Evolutionary conservation across 495 filamentous ascomycete genomes (phyloP).

Genomic region (Oidiodendron maius): DNA sequence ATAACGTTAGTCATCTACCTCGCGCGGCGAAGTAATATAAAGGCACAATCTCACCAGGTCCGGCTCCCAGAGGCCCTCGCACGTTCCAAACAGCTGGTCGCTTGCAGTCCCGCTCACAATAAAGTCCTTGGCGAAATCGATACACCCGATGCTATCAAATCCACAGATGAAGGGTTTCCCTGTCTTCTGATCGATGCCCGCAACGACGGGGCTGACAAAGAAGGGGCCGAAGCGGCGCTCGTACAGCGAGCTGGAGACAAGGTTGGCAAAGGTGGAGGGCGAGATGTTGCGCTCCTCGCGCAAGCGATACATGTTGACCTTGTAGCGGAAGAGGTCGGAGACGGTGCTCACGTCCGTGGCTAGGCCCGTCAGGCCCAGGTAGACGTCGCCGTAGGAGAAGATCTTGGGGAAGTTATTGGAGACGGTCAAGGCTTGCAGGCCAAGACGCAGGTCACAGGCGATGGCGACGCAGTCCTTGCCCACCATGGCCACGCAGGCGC

Average conservation of each 20-base stretch:
- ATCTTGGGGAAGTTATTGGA: slow-evolving; percentile 99
- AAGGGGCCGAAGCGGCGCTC: slow-evolving; percentile 93
- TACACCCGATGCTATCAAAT: slow-evolving; percentile 98
- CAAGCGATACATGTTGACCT: slow-evolving; percentile 99
- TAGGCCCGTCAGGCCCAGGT: slow-evolving; percentile 93
- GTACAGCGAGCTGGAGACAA: slow-evolving; percentile 85
- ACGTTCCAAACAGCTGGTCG: slow-evolving; percentile 97
- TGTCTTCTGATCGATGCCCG: slow-evolving; percentile 86
- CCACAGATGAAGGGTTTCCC: slow-evolving; percentile 97
- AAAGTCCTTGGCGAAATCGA: slow-evolving; percentile 98
- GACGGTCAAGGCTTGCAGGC: slow-evolving; percentile 91
- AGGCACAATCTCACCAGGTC: slow-evolving; percentile 72
- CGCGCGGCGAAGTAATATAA: neutral
- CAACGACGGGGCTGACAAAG: slow-evolving; percentile 91
- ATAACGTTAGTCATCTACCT: too few relatives aligned
- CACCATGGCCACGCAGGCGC: slow-evolving; percentile 95
- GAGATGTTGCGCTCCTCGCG: slow-evolving; percentile 95
- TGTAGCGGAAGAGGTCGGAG: slow-evolving; percentile 95
- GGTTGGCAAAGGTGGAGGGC: slow-evolving; percentile 90
- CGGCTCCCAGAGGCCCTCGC: slow-evolving; percentile 97
- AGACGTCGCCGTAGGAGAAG: slow-evolving; percentile 94
- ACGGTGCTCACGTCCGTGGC: slow-evolving; percentile 95
- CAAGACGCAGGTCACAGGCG: slow-evolving; percentile 96
- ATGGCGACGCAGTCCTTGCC: slow-evolving; percentile 99
- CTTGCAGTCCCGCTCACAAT: slow-evolving; percentile 95